Conservation (phyloP, 768 basidiomycete genomes). For the Asterophora parasitica region DNA sequence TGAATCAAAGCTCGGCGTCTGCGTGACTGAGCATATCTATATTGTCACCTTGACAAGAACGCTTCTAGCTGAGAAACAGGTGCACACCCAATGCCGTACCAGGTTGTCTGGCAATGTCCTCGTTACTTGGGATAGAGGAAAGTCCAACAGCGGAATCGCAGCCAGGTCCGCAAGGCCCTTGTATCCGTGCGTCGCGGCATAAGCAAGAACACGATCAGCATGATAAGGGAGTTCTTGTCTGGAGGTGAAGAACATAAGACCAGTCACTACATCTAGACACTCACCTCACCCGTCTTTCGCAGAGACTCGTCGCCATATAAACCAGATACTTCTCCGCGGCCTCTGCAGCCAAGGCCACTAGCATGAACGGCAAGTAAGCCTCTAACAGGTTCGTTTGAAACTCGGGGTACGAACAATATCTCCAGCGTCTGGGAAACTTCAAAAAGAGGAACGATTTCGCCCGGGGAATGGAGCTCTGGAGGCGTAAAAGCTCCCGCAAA, state of each 20-base stretch:
- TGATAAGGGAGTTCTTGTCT: constrained; percentile 16
- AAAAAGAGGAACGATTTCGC: constrained; percentile 3
- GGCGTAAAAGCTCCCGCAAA: constrained; percentile 11
- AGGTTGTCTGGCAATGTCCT: background rate
- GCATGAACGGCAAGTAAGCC: background rate
- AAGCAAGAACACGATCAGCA: constrained; percentile 16
- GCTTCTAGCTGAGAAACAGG: background rate
- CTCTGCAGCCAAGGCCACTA: constrained; percentile 5
- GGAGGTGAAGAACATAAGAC: too few relatives aligned
- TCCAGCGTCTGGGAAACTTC: background rate
- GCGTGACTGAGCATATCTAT: too few relatives aligned
- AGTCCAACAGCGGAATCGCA: constrained; percentile 1
- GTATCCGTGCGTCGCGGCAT: constrained; percentile 21
- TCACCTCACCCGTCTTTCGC: too few relatives aligned
- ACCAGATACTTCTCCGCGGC: constrained; percentile 19
- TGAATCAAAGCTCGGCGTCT: too few relatives aligned
- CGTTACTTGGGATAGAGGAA: background rate
- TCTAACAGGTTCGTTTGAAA: constrained; percentile 4
- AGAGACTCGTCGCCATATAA: background rate
- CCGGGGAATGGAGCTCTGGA: background rate
- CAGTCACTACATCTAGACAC: too few relatives aligned
- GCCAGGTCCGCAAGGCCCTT: constrained; percentile 17
- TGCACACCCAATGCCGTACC: background rate
- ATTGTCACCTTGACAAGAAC: too few relatives aligned
- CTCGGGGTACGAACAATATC: constrained; percentile 2